Conservation (phyloP, 176 grass and related monocot genomes). For the Poa pratensis region DNA sequence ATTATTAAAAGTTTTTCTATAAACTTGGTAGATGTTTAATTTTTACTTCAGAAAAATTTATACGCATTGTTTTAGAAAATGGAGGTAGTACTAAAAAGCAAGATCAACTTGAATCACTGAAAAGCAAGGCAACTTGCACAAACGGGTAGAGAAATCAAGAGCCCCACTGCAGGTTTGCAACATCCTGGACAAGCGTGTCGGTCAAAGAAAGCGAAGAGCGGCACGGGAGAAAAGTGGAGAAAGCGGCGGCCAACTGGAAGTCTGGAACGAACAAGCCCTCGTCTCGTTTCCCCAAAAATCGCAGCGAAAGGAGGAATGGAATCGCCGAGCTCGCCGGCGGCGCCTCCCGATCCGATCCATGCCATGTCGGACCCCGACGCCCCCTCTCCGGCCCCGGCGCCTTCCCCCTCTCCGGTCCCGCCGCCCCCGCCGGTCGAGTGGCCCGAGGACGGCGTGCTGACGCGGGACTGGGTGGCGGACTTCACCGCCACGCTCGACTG, state of each 20-base stretch:
- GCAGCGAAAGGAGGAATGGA: neutral
- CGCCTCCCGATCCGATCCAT: slow-evolving; percentile 10
- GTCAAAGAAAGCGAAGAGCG: slow-evolving; percentile 32
- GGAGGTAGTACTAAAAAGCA: no score
- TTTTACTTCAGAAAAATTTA: no score
- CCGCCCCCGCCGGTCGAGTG: slow-evolving; percentile 53
- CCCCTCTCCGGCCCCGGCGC: neutral
- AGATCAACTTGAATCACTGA: no score
- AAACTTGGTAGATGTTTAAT: no score
- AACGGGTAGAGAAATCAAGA: no score
- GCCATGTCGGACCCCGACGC: slow-evolving; percentile 49
- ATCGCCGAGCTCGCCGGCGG: neutral
- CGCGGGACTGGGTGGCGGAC: slow-evolving; percentile 64
- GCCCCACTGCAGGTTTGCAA: neutral
- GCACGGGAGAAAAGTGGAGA: neutral
- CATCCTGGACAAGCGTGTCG: neutral
- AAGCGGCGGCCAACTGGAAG: slow-evolving; percentile 21
- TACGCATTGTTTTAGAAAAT: no score
- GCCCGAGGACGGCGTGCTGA: slow-evolving; percentile 60
- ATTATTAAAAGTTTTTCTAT: no score
- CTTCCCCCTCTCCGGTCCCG: slow-evolving; percentile 1
- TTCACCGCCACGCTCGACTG: slow-evolving; percentile 68
- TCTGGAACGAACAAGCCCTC: neutral
- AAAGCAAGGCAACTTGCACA: no score
- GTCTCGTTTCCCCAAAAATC: neutral